Percentiles rank a stretch among this genome's conserved stretches.
phyloP scores from a whole-genome alignment of 106 monocot genomes.

The Hemerocallis citrina region DNA sequence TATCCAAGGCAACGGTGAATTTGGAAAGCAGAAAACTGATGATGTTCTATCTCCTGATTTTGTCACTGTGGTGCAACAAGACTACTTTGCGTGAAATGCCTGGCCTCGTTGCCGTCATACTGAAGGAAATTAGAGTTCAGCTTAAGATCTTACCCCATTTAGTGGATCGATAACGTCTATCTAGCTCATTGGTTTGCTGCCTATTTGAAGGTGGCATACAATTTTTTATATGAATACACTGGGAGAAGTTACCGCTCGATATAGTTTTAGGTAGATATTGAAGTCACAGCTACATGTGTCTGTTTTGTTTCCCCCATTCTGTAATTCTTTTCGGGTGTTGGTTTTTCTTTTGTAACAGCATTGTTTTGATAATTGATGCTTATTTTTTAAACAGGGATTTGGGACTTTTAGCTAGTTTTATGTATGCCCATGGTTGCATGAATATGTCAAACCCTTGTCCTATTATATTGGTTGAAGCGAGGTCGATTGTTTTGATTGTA shows the following conservation, averaged over 20 bases:
- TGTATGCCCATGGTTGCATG: background rate
- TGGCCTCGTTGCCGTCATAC: background rate
- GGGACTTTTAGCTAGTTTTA: background rate
- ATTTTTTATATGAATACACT: background rate
- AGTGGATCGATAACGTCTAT: background rate
- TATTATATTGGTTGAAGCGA: background rate
- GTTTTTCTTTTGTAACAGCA: background rate
- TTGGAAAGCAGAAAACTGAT: constrained; percentile 33
- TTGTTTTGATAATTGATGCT: background rate
- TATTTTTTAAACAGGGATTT: background rate
- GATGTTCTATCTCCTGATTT: constrained; percentile 48
- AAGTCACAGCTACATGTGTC: background rate
- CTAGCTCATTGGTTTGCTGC: background rate
- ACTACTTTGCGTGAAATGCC: constrained; percentile 41
- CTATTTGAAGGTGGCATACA: background rate
- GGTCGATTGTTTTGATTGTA: background rate
- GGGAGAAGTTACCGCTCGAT: background rate
- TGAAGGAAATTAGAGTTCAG: too few species aligned
- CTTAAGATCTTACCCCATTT: background rate
- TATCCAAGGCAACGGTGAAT: constrained; percentile 48
- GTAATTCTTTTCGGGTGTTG: background rate
- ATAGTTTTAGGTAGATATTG: background rate
- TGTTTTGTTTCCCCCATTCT: background rate
- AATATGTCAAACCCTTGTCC: background rate
- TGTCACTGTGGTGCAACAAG: constrained; percentile 46